A percentile compares a stretch with the other conserved stretches of the same genome.
phyloP scores from a whole-genome alignment of 352 stramenopile species.

The Pythium plurisporium region DNA sequence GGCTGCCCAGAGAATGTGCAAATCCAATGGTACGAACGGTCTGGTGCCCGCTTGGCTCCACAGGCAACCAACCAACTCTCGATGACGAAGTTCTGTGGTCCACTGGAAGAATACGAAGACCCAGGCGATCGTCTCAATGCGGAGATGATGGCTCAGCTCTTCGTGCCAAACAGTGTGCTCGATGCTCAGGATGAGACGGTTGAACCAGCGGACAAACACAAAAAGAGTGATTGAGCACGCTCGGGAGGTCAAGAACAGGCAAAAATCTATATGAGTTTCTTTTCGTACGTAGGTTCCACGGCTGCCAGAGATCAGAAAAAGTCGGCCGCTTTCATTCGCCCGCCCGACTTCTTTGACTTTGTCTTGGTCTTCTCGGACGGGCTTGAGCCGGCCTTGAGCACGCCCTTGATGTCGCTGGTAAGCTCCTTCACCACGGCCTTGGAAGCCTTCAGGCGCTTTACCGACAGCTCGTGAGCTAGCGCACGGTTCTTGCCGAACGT shows the following conservation, averaged over 20 bases:
- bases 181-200: neutral
- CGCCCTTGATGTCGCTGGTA: slow-evolving; percentile 56
- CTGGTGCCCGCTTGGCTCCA: neutral
- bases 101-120: slow-evolving; percentile 19
- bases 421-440: slow-evolving; percentile 48
- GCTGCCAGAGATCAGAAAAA: slow-evolving; percentile 45
- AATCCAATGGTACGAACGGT: slow-evolving; percentile 25
- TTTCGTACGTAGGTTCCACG: slow-evolving; percentile 9
- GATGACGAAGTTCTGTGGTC: slow-evolving; percentile 12
- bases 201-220: neutral
- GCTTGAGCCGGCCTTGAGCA: slow-evolving; percentile 52
- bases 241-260: too few species aligned
- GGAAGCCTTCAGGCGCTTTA: slow-evolving; percentile 80
- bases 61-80: neutral
- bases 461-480: slow-evolving; percentile 67
- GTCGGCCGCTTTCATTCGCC: slow-evolving; percentile 63
- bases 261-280: slow-evolving; percentile 21
- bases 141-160: slow-evolving; percentile 15
- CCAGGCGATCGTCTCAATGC: slow-evolving; percentile 8
- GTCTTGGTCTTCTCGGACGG: slow-evolving; percentile 19
- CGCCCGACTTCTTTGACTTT: slow-evolving; percentile 32
- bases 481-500: slow-evolving; percentile 86
- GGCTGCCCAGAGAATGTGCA: slow-evolving; percentile 35
- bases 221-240: too few species aligned
- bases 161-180: neutral